phyloP scores from a whole-genome alignment of 345 rosid species.

The Clarkia xantiana region DNA sequence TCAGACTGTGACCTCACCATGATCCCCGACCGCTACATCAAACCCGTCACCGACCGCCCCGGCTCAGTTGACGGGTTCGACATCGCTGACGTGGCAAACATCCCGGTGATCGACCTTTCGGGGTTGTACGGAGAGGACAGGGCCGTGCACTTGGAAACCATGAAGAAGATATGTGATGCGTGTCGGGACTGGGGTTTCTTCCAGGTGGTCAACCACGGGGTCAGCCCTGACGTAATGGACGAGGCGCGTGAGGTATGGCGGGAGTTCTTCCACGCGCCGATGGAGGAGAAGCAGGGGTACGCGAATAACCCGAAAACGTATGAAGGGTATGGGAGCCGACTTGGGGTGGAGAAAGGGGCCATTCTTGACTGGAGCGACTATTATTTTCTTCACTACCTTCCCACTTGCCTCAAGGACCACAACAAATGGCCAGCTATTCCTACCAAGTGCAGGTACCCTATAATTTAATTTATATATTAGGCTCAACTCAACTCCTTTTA shows the following conservation, averaged over 20 bases:
- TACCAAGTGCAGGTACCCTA: constrained; percentile 45
- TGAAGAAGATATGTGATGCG: constrained; percentile 28
- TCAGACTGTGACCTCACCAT: constrained; percentile 32
- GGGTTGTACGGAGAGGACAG: constrained; percentile 24
- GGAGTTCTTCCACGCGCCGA: constrained; percentile 60
- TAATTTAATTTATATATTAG: no score
- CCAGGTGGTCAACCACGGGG: constrained; percentile 82
- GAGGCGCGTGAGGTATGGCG: constrained; percentile 50
- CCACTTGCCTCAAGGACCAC: constrained; percentile 36
- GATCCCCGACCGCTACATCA: constrained; percentile 68
- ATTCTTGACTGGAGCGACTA: constrained; percentile 95
- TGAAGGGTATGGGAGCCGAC: constrained; percentile 86
- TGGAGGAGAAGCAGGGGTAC: constrained; percentile 43
- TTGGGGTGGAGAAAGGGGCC: constrained; percentile 78
- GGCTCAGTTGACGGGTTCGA: not conserved
- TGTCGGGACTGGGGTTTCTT: constrained; percentile 90
- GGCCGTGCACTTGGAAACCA: not conserved
- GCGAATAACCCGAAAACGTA: constrained; percentile 73
- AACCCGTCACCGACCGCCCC: constrained; percentile 53
- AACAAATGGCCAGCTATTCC: constrained; percentile 80
- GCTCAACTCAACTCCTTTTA: no score
- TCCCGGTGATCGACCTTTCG: constrained; percentile 62
- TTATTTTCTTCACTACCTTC: constrained; percentile 65
- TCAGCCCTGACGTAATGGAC: constrained; percentile 53
- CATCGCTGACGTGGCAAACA: constrained; percentile 17